Evolutionary conservation across 2,329 filamentous ascomycete genomes (phyloP).

Genomic region (Alternaria conjuncta): DNA sequence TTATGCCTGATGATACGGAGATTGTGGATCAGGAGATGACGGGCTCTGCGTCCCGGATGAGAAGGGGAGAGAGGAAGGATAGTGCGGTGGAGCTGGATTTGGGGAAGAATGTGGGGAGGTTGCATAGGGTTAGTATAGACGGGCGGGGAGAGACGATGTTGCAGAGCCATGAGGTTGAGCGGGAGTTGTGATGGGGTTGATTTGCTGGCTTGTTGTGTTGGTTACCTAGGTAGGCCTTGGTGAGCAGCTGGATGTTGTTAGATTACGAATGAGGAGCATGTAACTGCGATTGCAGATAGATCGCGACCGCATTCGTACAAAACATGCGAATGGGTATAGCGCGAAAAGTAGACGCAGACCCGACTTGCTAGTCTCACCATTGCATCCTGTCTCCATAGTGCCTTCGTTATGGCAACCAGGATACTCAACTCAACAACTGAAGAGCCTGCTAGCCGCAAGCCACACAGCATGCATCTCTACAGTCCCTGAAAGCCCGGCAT

Average conservation of each 20-base stretch:
- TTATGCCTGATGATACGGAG: neutral
- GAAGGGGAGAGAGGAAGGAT: neutral
- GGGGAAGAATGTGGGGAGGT: neutral
- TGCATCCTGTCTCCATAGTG: neutral
- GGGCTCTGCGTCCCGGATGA: neutral
- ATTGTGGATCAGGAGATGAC: neutral
- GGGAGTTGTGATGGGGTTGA: neutral
- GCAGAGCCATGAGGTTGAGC: neutral
- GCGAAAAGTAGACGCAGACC: neutral
- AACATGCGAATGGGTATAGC: too few relatives aligned
- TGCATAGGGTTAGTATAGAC: neutral
- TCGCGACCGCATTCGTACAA: neutral
- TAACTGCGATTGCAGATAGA: neutral
- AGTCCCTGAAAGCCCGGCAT: neutral
- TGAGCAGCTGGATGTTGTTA: neutral
- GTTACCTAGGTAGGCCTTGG: neutral
- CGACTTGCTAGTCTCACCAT: neutral
- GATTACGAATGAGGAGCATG: neutral
- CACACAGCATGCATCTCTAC: neutral
- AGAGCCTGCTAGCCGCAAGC: neutral
- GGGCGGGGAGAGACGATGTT: neutral
- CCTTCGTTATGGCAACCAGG: neutral
- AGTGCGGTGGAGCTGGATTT: neutral
- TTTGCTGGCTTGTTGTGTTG: neutral
- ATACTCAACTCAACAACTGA: neutral